Conservation (phyloP, 805 yeast species). For the Metschnikowia amazonensis region DNA sequence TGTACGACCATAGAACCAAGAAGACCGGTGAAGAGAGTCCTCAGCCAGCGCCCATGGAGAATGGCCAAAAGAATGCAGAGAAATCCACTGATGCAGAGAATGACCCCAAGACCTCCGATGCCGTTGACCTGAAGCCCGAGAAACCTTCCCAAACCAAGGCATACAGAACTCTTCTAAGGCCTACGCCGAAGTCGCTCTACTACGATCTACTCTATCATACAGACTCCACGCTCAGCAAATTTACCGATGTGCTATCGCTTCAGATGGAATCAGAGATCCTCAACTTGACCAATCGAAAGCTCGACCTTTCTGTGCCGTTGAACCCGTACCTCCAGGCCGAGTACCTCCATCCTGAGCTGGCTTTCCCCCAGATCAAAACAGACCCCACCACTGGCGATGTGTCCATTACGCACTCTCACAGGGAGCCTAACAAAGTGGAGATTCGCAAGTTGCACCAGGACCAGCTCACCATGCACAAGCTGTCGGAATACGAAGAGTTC, state of each 20-base stretch:
- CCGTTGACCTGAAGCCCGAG: not conserved
- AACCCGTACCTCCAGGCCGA: constrained; percentile 58
- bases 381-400: constrained; percentile 33
- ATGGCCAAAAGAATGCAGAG: not conserved
- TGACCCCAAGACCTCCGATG: not conserved
- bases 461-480: constrained; percentile 54
- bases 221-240: constrained; percentile 66
- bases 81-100: not conserved
- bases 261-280: constrained; percentile 87
- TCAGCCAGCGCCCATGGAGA: not conserved
- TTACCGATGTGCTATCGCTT: constrained; percentile 74
- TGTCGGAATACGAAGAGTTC: constrained; percentile 80
- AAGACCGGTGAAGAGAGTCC: constrained; percentile 10
- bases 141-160: constrained; percentile 54
- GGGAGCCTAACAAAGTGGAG: constrained; percentile 26
- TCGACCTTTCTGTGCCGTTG: constrained; percentile 69
- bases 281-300: constrained; percentile 69
- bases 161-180: constrained; percentile 72
- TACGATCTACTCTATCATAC: constrained; percentile 83
- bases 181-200: constrained; percentile 76
- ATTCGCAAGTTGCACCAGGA: constrained; percentile 41
- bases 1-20: constrained; percentile 76
- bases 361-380: constrained; percentile 45
- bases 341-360: constrained; percentile 45
- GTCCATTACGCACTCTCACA: constrained; percentile 28